Base-by-base conservation (phyloP, 2,329 filamentous ascomycete genomes). In the Xylaria sp. region DNA sequence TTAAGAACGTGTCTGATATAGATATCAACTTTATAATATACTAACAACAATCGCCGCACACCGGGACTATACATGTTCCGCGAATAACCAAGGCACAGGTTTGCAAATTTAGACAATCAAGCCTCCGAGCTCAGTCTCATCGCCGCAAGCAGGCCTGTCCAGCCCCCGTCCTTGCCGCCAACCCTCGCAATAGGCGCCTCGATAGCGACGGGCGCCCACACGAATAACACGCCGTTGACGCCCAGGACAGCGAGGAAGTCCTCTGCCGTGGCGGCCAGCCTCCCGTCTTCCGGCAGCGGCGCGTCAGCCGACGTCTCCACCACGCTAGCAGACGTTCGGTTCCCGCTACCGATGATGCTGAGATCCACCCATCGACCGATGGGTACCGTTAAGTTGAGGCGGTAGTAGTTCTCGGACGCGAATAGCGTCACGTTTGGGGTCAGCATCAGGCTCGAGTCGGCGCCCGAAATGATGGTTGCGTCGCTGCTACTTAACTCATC, bases 181-280 rank as follows among this genome's bases (percentile, higher is more conserved):
- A 79, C 48, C n/a, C 57, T 59, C 13, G 65, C 52, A 26, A 79
- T 52, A 2, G 77, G 77, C 7, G 77, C 78, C 63, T 78, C 77
- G 50, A 80, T 68, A 0, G 74, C 76, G 18, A 79, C 73, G 2
- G 70, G 65, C 4, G 69, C 71, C 75, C 74, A 78, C 16, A 73
- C 72, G 38, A 75, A 70, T 6, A 64, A 65, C 39, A 64, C 63
- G 0, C 75, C 76, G 47, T 77, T 74, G 48, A 78, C 68, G 0
- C 76, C 76, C 51, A 79, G 70, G 4, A 70, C 62, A 0, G 75
- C 72, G n/a, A 69, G 52, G 44, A 79, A 78, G 62, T 78, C 72
- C 56, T 73, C 69, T 53, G 72, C 70, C 8, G 58, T 53, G 0
- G 54, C 57, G 7, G 60, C 52, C 44, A 9, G 41, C 18, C 40